Evolutionary conservation across 805 yeast genomes (phyloP).

Genomic region (Deakozyma indianensis): DNA sequence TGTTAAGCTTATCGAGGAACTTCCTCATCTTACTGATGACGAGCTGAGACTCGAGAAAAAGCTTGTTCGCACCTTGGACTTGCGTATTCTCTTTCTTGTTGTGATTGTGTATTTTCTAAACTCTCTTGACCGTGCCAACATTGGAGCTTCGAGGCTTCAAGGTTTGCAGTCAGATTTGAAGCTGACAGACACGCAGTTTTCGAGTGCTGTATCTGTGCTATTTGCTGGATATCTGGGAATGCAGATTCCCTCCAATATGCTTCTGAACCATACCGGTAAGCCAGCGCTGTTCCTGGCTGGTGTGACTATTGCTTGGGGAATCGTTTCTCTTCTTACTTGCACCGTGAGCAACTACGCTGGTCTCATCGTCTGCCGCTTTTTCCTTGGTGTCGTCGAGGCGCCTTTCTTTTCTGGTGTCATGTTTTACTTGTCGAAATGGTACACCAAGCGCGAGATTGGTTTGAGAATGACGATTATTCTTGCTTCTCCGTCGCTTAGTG

Average conservation of each 20-base stretch:
- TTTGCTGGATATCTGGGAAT: too few relatives aligned
- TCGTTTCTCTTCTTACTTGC: not conserved
- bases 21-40: slow-evolving; percentile 1
- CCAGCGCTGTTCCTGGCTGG: not conserved
- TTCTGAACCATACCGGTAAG: not conserved
- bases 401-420: not conserved
- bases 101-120: slow-evolving; percentile 13
- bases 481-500: not conserved
- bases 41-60: slow-evolving; percentile 1
- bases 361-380: not conserved
- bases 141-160: slow-evolving; percentile 19
- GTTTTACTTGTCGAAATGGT: not conserved
- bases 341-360: not conserved
- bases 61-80: slow-evolving; percentile 11
- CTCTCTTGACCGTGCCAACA: slow-evolving; percentile 33
- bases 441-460: not conserved
- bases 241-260: not conserved
- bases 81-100: slow-evolving; percentile 12
- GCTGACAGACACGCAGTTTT: not conserved
- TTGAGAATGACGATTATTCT: not conserved
- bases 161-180: not conserved
- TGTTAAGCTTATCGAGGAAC: not conserved
- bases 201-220: not conserved
- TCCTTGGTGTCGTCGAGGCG: not conserved
- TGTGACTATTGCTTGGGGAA: not conserved